A percentile compares a stretch with the other conserved stretches of the same genome.
Evolutionary conservation across 2,329 filamentous ascomycete genomes (phyloP).

Genomic region (Thelonectria olida): DNA sequence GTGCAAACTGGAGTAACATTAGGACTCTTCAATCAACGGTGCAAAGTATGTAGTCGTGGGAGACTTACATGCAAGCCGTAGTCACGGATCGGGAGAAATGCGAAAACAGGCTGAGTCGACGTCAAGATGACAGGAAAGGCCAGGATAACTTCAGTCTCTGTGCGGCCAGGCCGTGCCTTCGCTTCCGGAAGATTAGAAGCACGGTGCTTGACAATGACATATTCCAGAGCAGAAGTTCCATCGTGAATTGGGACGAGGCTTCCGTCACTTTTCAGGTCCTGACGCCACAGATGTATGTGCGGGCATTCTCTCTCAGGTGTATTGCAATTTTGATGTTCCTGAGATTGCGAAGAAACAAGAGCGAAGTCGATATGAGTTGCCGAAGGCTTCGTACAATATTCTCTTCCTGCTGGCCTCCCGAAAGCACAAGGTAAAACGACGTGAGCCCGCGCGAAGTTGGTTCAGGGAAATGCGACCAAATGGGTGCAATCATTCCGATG

Average conservation of each 20-base stretch:
- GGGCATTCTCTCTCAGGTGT: no score
- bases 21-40: neutral
- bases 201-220: neutral
- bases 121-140: neutral
- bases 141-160: neutral
- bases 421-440: neutral
- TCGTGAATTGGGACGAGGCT: no score
- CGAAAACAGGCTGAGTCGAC: neutral
- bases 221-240: no score
- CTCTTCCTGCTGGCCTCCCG: neutral
- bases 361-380: neutral
- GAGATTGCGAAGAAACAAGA: neutral
- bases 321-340: neutral
- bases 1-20: constrained; percentile 34
- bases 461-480: constrained; percentile 48
- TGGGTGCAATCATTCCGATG: constrained; percentile 19
- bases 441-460: constrained; percentile 7
- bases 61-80: neutral
- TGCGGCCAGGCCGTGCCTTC: neutral
- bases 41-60: neutral
- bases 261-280: no score
- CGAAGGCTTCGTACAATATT: neutral
- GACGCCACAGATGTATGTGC: no score
- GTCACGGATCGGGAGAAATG: neutral
- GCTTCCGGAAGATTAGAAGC: neutral